Conservation (phyloP, 169 alveolate genomes). For the Plasmodium malariae region DNA sequence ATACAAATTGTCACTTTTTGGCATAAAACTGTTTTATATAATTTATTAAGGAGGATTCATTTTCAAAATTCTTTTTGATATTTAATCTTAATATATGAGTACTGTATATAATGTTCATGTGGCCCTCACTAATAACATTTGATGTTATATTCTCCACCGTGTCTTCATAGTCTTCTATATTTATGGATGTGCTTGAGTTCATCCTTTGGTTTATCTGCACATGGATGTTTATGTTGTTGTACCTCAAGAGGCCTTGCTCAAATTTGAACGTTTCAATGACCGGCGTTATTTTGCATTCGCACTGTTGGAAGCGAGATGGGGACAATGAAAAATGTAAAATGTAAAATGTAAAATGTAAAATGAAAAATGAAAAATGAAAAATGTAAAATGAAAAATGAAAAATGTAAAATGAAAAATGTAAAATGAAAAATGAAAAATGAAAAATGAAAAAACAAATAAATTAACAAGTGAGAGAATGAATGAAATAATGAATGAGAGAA, state of each 20-base stretch:
- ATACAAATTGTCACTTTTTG: slow-evolving; percentile 2
- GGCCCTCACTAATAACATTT: slow-evolving; percentile 1
- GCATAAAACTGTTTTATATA: slow-evolving; percentile 61
- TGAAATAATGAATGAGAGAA: no score
- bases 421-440: no score
- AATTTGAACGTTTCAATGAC: slow-evolving; percentile 58
- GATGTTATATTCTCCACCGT: slow-evolving; percentile 19
- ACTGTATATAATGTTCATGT: slow-evolving; percentile 39
- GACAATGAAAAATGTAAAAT: neutral
- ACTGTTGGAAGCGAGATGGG: neutral
- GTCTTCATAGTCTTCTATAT: slow-evolving; percentile 24
- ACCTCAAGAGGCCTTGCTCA: slow-evolving; percentile 46
- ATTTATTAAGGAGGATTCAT: slow-evolving; percentile 55
- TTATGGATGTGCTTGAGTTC: slow-evolving; percentile 10
- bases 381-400: no score
- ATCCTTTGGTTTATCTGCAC: slow-evolving; percentile 66
- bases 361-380: no score
- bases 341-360: no score
- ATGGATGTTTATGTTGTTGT: slow-evolving; percentile 50
- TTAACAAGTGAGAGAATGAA: no score
- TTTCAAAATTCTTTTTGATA: slow-evolving; percentile 66
- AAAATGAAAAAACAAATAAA: neutral
- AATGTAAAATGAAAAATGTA: no score
- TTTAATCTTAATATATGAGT: slow-evolving; percentile 45
- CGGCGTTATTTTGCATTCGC: slow-evolving; percentile 69